Evolutionary conservation across 2,329 filamentous ascomycete species (phyloP), one percentile per base, ranked within the genome.

Genomic region (Zasmidium citrigriseum): DNA sequence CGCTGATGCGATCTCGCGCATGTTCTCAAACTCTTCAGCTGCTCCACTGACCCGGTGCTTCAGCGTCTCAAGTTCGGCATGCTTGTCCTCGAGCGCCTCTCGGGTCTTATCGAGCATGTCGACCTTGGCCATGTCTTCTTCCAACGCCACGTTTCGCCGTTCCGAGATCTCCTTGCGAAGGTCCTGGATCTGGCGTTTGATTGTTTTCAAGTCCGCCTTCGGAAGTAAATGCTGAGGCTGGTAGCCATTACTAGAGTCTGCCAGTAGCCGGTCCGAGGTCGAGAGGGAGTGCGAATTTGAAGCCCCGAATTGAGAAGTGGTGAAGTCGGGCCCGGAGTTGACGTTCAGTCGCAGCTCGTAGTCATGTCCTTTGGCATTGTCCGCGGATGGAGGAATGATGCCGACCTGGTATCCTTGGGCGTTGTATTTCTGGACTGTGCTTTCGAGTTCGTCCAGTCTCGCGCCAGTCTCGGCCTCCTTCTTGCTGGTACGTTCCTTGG

Each of bases 41-140:
- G 93, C 93, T 18, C 90, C 90, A 29, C 90, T 86, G 47, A 96
- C 90, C 46, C 90, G 86, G 75, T 98, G 93, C 66, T 93, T 90
- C 16, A 99, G 81, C 2, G 91, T 90, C 72, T 97, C 93, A 18
- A 99, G 91, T 73, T 99, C 95, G 64, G 88, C 89, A 61, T 89
- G 85, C 78, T 96, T 97, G 76, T 99, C 93, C 72, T 97, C 93
- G 75, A 99, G 95, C 16, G 93, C 92, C 76, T 99, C 96, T 74
- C 95, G 95, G 73, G 97, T 93, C 66, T 90, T 91, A 73, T 98
- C 93, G 10, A 99, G 85, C 63, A 96, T 82, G 73, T 98, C 95
- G 70, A 96, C 90, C 66, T 96, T 92, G 71, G 95, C 93, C 84
- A 97, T 90, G 81, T 97, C 95, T 53, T 88, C 87, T 71, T 98